Evolutionary conservation across 495 filamentous ascomycete genomes (phyloP).

Genomic region (Copromyces sp.): DNA sequence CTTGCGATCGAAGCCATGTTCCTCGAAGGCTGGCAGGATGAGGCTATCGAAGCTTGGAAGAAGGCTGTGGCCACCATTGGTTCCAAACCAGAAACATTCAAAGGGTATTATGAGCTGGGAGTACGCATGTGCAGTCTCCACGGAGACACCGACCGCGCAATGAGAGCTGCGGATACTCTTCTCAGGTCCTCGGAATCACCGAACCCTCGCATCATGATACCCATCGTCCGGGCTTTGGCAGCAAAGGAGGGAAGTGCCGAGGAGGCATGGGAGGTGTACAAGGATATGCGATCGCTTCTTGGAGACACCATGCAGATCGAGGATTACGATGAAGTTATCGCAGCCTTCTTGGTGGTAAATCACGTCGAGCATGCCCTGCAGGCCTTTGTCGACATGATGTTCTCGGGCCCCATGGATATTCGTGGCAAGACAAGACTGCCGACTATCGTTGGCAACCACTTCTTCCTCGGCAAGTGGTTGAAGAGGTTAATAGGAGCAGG

Average conservation of each 20-base stretch:
- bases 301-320: slow-evolving; percentile 55
- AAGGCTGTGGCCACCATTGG: slow-evolving; percentile 43
- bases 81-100: slow-evolving; percentile 38
- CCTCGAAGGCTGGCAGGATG: slow-evolving; percentile 43
- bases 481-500: slow-evolving; percentile 68
- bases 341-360: slow-evolving; percentile 49
- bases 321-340: slow-evolving; percentile 63
- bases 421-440: slow-evolving; percentile 41
- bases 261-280: slow-evolving; percentile 59
- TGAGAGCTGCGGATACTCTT: slow-evolving; percentile 50
- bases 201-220: slow-evolving; percentile 52
- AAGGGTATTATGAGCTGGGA: slow-evolving; percentile 58
- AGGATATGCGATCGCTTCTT: slow-evolving; percentile 48
- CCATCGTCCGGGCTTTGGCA: slow-evolving; percentile 47
- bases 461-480: slow-evolving; percentile 74
- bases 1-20: slow-evolving; percentile 57
- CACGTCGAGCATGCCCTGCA: slow-evolving; percentile 54
- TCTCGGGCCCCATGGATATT: slow-evolving; percentile 41
- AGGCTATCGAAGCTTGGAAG: slow-evolving; percentile 58
- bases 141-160: slow-evolving; percentile 52
- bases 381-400: slow-evolving; percentile 80
- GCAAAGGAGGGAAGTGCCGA: slow-evolving; percentile 23
- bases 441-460: slow-evolving; percentile 56
- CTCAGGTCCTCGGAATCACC: slow-evolving; percentile 37
- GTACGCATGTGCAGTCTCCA: slow-evolving; percentile 53